Evolutionary conservation across 257 asterid genomes (phyloP).

Genomic region (Thymus quinquecostatus): DNA sequence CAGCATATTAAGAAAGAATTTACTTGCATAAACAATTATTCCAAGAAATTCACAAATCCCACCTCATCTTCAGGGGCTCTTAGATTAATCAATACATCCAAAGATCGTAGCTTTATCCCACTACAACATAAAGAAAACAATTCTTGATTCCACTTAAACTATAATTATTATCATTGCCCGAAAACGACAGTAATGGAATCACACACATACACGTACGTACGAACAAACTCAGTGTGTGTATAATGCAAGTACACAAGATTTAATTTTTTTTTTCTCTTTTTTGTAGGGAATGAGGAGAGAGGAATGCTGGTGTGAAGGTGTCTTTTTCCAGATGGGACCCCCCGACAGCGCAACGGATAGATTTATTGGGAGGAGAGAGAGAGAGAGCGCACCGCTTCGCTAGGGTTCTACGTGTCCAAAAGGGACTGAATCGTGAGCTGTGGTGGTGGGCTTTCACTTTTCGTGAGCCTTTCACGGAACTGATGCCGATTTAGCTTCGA

Average conservation of each 20-base stretch:
- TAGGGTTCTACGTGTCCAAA: constrained; percentile 52
- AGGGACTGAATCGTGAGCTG: constrained; percentile 31
- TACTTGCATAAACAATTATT: constrained; percentile 8
- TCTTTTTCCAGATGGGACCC: constrained; percentile 38
- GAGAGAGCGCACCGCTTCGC: constrained; percentile 36
- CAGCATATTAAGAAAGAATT: not conserved
- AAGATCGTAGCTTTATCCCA: constrained; percentile 20
- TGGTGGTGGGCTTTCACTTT: constrained; percentile 30
- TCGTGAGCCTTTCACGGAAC: constrained; percentile 24
- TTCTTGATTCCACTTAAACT: constrained; percentile 22
- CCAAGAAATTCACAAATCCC: constrained; percentile 18
- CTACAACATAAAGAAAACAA: constrained; percentile 17
- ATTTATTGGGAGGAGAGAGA: constrained; percentile 41
- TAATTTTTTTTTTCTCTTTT: not conserved
- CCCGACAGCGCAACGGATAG: constrained; percentile 45
- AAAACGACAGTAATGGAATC: constrained; percentile 21
- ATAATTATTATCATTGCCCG: not conserved
- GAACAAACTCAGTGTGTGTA: not conserved
- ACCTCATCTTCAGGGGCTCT: not conserved
- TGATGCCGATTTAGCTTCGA: constrained; percentile 23
- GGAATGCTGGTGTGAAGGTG: constrained; percentile 20
- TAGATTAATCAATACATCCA: not conserved
- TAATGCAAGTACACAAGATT: constrained; percentile 35
- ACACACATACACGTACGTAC: constrained; percentile 1
- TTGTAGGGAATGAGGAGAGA: constrained; percentile 7